Percentiles rank a stretch among this genome's conserved stretches.
Evolutionary conservation across 305 asterid species (phyloP).

Genomic region (Petunia hybrid): DNA sequence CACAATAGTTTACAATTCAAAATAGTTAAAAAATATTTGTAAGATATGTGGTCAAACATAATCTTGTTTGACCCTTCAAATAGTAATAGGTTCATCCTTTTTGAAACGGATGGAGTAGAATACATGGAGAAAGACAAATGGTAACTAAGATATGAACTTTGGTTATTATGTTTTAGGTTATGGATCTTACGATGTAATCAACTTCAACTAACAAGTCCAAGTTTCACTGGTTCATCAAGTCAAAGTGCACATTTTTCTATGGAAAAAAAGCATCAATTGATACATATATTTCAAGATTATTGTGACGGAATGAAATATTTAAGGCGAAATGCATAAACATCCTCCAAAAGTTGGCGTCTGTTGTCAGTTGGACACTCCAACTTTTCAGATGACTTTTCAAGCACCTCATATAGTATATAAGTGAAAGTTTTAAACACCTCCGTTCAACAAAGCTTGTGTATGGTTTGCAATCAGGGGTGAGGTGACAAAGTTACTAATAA

Average conservation of each 20-base stretch:
- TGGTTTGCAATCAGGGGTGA: too few relatives aligned
- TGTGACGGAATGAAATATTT: background rate
- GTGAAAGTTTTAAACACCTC: too few relatives aligned
- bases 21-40: too few relatives aligned
- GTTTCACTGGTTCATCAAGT: background rate
- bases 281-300: background rate
- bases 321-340: background rate
- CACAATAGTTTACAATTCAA: too few relatives aligned
- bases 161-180: background rate
- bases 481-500: too few relatives aligned
- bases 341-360: background rate
- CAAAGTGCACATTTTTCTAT: background rate
- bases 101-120: too few relatives aligned
- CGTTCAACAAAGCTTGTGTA: too few relatives aligned
- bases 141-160: slow-evolving; percentile 6
- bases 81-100: too few relatives aligned
- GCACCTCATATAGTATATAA: too few relatives aligned
- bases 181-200: background rate
- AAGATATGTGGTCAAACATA: too few relatives aligned
- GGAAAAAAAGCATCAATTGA: background rate
- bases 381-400: too few relatives aligned
- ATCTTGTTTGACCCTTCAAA: too few relatives aligned
- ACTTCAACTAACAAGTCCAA: slow-evolving; percentile 17
- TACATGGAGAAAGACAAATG: background rate
- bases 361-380: background rate